These are phyloP conservation scores for Lichtheimia hyalospora DNA, from an alignment of 371 early-diverging fungal species.

Conservation along the genomic window DNA sequence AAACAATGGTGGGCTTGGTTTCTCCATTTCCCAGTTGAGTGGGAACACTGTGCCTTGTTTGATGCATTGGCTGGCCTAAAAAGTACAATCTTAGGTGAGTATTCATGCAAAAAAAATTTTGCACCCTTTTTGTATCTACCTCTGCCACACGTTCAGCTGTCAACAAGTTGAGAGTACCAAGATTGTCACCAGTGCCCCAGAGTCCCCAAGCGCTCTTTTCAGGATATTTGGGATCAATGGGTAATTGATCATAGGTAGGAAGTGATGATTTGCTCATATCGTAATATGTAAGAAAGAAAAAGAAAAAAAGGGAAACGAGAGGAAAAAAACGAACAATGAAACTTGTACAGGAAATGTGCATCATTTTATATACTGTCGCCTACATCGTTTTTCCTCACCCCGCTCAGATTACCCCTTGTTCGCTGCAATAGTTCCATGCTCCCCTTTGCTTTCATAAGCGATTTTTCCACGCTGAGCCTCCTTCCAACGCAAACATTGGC, in stretches of 20 bases:
- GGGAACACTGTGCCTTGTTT: slow-evolving; percentile 36
- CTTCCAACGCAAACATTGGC: too few relatives aligned
- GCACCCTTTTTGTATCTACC: slow-evolving; percentile 14
- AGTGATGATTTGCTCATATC: slow-evolving; percentile 1
- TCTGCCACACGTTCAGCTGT: slow-evolving; percentile 32
- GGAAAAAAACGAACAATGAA: neutral
- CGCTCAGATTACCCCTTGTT: too few relatives aligned
- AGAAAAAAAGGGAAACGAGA: neutral
- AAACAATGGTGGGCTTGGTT: slow-evolving; percentile 27
- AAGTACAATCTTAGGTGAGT: neutral
- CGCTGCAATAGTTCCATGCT: too few relatives aligned
- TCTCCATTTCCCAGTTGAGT: slow-evolving; percentile 43
- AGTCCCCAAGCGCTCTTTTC: slow-evolving; percentile 41
- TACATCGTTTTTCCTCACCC: too few relatives aligned
- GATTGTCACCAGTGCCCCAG: slow-evolving; percentile 47
- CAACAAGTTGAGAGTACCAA: slow-evolving; percentile 44
- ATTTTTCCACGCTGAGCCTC: too few relatives aligned
- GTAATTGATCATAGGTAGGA: slow-evolving; percentile 23
- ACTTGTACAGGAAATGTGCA: neutral
- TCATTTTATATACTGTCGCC: neutral
- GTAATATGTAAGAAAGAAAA: neutral
- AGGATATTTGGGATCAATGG: slow-evolving; percentile 25
- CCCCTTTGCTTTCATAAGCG: too few relatives aligned
- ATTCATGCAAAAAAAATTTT: neutral
- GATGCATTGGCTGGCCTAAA: slow-evolving; percentile 11